Evolutionary conservation across 1,284 basidiomycete species (phyloP), one percentile per base, ranked within the genome.

Genomic region (Ceratobasidium papillatum): DNA sequence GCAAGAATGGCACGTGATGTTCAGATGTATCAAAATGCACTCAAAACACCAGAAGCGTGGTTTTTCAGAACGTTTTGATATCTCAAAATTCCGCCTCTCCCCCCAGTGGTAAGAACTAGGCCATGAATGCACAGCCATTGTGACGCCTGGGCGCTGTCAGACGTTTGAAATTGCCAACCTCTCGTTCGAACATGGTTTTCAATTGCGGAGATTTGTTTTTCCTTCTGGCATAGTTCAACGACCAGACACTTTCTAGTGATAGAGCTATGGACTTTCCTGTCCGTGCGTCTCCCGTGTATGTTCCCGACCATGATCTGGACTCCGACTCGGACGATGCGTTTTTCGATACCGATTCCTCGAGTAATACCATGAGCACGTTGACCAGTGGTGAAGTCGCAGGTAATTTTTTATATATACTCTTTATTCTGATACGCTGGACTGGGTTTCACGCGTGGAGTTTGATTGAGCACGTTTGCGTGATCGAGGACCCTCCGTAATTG

Each of bases 351-450:
- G 65, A 58, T 19, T 38, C 36, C 22, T 69, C 65, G 1, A 69
- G 52, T 30, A n/a, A 52, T 38, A 7, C 65, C 1, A 69, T 69
- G 65, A 69, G 52, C 52, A 69, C 65, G 22, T n/a, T 69, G 3
- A 36, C 30, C 19, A 66, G 63, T 32, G 43, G 25, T 7, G 45
- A 66, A 38, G 63, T 66, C 3, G 47, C 63, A 49, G 63, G 63
- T 66, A 51, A 19, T 51, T 25, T 51, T n/a, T 51, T 51, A 7
- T 25, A 45, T 45, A 9, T 19, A 19, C 43, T 9, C 43, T 45
- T 8, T 45, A 19, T 45, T 8, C 9, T 9, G 43, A 45, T 45
- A 45, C 19, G 9, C 43, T 45, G 43, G 43, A 45, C 8, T 8
- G 19, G 19, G 43, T 19, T 45, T 19, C 43, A 45, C 43, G 43